Evolutionary conservation across 1,284 basidiomycete genomes (phyloP).

Genomic region (Agroathelia rolfsii): DNA sequence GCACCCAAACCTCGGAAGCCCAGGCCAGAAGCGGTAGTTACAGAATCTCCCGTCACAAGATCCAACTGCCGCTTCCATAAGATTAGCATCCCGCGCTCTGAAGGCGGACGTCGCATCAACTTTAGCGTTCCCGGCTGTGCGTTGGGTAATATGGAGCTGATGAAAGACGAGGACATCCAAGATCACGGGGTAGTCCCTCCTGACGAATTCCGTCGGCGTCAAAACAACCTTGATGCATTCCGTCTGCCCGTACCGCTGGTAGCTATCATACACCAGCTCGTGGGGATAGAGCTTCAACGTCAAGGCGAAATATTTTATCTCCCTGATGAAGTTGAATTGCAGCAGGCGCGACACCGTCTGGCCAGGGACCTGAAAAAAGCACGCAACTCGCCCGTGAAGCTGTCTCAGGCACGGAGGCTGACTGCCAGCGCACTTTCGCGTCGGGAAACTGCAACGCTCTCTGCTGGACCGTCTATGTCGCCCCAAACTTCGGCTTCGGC

Average conservation of each 20-base stretch:
- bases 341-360: too few species aligned
- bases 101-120: constrained; percentile 36
- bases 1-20: constrained; percentile 2
- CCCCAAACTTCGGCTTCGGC: constrained; percentile 9
- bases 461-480: constrained; percentile 7
- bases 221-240: constrained; percentile 39
- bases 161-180: constrained; percentile 46
- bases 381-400: constrained; percentile 13
- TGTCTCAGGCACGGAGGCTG: constrained; percentile 26
- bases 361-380: constrained; percentile 19
- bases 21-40: constrained; percentile 1
- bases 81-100: constrained; percentile 47
- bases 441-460: not conserved
- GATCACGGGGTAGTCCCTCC: constrained; percentile 46
- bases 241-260: constrained; percentile 43
- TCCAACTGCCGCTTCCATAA: constrained; percentile 60
- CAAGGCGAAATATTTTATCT: constrained; percentile 58
- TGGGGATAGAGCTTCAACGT: constrained; percentile 49
- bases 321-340: too few species aligned
- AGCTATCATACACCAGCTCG: constrained; percentile 43
- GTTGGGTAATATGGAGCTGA: constrained; percentile 42
- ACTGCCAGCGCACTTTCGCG: constrained; percentile 12
- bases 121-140: constrained; percentile 63
- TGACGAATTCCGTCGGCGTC: constrained; percentile 36
- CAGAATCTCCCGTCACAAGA: constrained; percentile 26